A percentile compares a stretch with the other conserved stretches of the same genome.
phyloP scores from a whole-genome alignment of 306 rosid genomes.

The Vachellia pachyceras region DNA sequence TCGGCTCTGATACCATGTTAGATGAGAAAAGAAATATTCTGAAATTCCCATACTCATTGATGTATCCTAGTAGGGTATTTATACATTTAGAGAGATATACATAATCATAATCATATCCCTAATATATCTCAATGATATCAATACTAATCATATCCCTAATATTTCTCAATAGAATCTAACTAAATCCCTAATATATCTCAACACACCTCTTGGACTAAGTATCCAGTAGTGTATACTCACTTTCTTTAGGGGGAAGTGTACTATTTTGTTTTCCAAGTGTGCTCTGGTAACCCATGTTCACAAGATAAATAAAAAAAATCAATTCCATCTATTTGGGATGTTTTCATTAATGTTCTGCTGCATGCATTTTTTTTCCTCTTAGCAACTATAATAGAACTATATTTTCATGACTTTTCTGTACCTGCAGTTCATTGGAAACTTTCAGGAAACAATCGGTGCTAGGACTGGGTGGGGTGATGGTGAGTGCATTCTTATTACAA shows the following conservation, averaged over 20 bases:
- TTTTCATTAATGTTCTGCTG: constrained; percentile 18
- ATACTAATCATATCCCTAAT: too few species aligned
- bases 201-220: background rate
- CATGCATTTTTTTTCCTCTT: background rate
- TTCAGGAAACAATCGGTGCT: constrained; percentile 76
- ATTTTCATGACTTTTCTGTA: constrained; percentile 40
- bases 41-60: too few species aligned
- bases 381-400: constrained; percentile 8
- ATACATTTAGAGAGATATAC: too few species aligned
- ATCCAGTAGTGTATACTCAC: constrained; percentile 1
- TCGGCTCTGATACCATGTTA: too few species aligned
- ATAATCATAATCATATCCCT: too few species aligned
- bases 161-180: too few species aligned
- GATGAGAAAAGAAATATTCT: too few species aligned
- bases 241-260: constrained; percentile 12
- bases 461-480: constrained; percentile 97
- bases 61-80: too few species aligned
- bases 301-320: constrained; percentile 24
- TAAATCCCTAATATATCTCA: too few species aligned
- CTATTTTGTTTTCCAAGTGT: constrained; percentile 10
- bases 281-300: constrained; percentile 13
- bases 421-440: constrained; percentile 91
- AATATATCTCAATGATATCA: too few species aligned
- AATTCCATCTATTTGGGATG: background rate
- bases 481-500: constrained; percentile 51